Evolutionary conservation across 1,139 yeast genomes (phyloP).

Genomic region (Suhomyces kunorum): DNA sequence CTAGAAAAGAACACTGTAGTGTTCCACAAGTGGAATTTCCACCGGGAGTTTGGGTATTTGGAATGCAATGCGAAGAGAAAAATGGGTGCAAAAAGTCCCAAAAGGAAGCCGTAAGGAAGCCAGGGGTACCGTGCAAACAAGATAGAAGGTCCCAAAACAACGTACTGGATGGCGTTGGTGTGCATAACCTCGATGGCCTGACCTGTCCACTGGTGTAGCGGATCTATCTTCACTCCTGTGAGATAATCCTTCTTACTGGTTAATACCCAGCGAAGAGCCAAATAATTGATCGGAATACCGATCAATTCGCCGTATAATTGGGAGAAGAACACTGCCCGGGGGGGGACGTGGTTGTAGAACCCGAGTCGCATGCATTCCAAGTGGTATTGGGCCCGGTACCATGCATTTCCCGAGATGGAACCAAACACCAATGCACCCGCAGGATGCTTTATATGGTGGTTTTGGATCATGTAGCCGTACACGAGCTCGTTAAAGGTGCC

Average conservation of each 20-base stretch:
- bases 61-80: slow-evolving; percentile 33
- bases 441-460: slow-evolving; percentile 35
- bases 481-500: slow-evolving; percentile 54
- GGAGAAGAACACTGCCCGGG: slow-evolving; percentile 47
- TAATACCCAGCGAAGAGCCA: slow-evolving; percentile 50
- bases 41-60: slow-evolving; percentile 20
- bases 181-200: slow-evolving; percentile 43
- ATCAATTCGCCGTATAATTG: slow-evolving; percentile 51
- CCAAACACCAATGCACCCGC: slow-evolving; percentile 53
- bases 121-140: slow-evolving; percentile 42
- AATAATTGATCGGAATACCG: slow-evolving; percentile 52
- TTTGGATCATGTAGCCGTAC: slow-evolving; percentile 48
- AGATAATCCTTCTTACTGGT: slow-evolving; percentile 39
- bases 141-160: slow-evolving; percentile 48
- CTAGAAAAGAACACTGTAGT: slow-evolving; percentile 52
- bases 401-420: slow-evolving; percentile 53
- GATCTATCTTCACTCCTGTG: slow-evolving; percentile 41
- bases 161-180: slow-evolving; percentile 53
- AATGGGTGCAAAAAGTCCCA: slow-evolving; percentile 43
- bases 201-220: slow-evolving; percentile 56
- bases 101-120: slow-evolving; percentile 46
- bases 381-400: slow-evolving; percentile 55
- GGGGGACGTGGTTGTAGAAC: slow-evolving; percentile 51
- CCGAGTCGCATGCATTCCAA: slow-evolving; percentile 52
- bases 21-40: slow-evolving; percentile 45